phyloP scores from a whole-genome alignment of 2,329 filamentous ascomycete genomes.

The Elsinoe fawcettii region DNA sequence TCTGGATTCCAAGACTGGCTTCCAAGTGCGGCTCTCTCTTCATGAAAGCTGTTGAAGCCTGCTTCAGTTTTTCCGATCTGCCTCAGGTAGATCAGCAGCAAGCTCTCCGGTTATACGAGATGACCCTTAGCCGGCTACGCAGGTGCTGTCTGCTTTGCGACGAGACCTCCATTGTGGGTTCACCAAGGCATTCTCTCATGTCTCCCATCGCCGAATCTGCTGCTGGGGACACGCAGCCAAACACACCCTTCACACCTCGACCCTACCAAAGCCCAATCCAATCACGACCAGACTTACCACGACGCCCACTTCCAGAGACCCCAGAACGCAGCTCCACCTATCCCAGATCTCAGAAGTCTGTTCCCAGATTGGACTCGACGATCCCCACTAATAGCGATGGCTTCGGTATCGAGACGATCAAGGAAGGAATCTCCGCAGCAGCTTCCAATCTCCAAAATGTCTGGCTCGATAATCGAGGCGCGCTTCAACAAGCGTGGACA shows the following conservation, averaged over 20 bases:
- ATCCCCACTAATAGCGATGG: constrained; percentile 4
- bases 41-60: constrained; percentile 65
- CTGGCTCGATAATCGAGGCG: constrained; percentile 1
- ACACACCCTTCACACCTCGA: constrained; percentile 2
- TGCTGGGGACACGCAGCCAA: neutral
- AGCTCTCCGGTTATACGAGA: constrained; percentile 24
- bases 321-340: constrained; percentile 8
- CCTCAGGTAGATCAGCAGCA: constrained; percentile 21
- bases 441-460: constrained; percentile 8
- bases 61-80: constrained; percentile 60
- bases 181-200: constrained; percentile 2
- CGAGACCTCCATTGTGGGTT: constrained; percentile 7
- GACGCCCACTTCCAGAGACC: neutral
- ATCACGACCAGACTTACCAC: neutral
- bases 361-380: neutral
- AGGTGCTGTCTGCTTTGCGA: constrained; percentile 31
- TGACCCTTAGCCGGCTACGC: constrained; percentile 27
- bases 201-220: constrained; percentile 6
- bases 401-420: constrained; percentile 5
- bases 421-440: constrained; percentile 13
- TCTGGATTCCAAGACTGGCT: constrained; percentile 57
- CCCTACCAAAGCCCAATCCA: neutral
- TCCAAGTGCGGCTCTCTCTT: constrained; percentile 66
- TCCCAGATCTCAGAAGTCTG: constrained; percentile 5
- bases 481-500: constrained; percentile 3